Percentiles rank a stretch among this genome's conserved stretches.
phyloP scores from a whole-genome alignment of 2,329 filamentous ascomycete species.

The Rosellinia necatrix region DNA sequence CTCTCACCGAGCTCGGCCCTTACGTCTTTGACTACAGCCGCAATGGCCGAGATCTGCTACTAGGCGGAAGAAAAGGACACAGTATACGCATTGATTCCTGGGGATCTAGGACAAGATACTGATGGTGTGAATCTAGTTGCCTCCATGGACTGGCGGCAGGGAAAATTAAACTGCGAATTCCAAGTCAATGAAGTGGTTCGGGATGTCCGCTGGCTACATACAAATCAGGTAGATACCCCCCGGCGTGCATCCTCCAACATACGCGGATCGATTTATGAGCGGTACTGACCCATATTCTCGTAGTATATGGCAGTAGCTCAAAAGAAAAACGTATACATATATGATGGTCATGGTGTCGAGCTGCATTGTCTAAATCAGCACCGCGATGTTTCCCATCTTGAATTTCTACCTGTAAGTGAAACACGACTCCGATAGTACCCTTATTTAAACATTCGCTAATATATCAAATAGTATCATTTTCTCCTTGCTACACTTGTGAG shows the following conservation, averaged over 20 bases:
- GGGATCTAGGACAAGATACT: slow-evolving; percentile 2
- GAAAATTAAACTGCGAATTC: slow-evolving; percentile 87
- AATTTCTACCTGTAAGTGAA: slow-evolving; percentile 54
- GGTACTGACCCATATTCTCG: slow-evolving; percentile 5
- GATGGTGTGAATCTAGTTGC: slow-evolving; percentile 59
- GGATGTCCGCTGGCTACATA: slow-evolving; percentile 90
- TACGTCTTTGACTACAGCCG: slow-evolving; percentile 89
- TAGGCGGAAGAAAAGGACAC: slow-evolving; percentile 91
- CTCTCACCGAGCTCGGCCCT: slow-evolving; percentile 79
- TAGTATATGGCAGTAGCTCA: slow-evolving; percentile 61
- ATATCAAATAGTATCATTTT: slow-evolving; percentile 72
- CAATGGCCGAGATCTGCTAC: slow-evolving; percentile 82
- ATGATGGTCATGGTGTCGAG: slow-evolving; percentile 81
- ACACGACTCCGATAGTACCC: not conserved
- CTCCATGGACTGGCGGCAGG: slow-evolving; percentile 94
- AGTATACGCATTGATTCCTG: slow-evolving; percentile 13
- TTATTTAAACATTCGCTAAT: slow-evolving; percentile 1
- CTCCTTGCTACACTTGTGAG: slow-evolving; percentile 82
- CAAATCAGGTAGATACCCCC: slow-evolving; percentile 51
- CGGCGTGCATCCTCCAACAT: not conserved
- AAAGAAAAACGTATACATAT: slow-evolving; percentile 97
- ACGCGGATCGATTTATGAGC: no score
- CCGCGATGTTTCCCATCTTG: slow-evolving; percentile 88
- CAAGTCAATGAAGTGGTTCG: slow-evolving; percentile 89
- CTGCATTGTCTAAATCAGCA: slow-evolving; percentile 90